Conservation (phyloP, 176 grass and related monocot species). For the Ensete glaucum region DNA sequence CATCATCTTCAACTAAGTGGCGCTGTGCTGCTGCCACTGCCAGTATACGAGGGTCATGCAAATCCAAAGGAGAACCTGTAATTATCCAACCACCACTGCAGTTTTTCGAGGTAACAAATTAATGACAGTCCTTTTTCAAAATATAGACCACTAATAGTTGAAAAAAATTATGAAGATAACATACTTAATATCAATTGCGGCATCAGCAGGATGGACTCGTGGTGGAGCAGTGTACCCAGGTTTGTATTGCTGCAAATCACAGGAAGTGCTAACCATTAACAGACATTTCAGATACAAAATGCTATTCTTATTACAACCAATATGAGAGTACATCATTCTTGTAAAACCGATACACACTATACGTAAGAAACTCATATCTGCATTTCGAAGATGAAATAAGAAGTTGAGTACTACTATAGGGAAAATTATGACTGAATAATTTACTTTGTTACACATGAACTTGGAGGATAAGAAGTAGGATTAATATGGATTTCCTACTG, state of each 20-base stretch:
- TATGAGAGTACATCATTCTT: background rate
- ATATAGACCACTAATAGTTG: background rate
- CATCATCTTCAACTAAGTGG: slow-evolving; percentile 71
- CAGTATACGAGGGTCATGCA: slow-evolving; percentile 61
- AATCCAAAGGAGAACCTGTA: slow-evolving; percentile 45
- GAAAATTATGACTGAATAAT: background rate
- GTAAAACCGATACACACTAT: background rate
- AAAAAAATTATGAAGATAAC: background rate
- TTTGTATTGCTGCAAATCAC: slow-evolving; percentile 52
- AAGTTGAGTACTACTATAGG: background rate
- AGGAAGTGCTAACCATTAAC: background rate
- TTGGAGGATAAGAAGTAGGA: background rate
- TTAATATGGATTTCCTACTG: background rate
- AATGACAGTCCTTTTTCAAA: background rate
- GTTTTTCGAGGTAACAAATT: slow-evolving; percentile 3
- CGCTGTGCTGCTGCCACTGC: slow-evolving; percentile 49
- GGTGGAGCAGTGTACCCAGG: slow-evolving; percentile 80
- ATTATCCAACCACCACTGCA: slow-evolving; percentile 58
- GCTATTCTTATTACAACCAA: background rate
- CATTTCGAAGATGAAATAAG: background rate
- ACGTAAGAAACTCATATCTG: background rate
- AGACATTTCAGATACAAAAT: background rate
- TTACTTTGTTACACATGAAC: background rate
- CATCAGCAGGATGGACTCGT: slow-evolving; percentile 58
- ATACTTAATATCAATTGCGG: slow-evolving; percentile 85